These are phyloP conservation scores for Pestalotiopsis sp. DNA, from an alignment of 2,329 filamentous ascomycete species.

Conservation along the genomic window DNA sequence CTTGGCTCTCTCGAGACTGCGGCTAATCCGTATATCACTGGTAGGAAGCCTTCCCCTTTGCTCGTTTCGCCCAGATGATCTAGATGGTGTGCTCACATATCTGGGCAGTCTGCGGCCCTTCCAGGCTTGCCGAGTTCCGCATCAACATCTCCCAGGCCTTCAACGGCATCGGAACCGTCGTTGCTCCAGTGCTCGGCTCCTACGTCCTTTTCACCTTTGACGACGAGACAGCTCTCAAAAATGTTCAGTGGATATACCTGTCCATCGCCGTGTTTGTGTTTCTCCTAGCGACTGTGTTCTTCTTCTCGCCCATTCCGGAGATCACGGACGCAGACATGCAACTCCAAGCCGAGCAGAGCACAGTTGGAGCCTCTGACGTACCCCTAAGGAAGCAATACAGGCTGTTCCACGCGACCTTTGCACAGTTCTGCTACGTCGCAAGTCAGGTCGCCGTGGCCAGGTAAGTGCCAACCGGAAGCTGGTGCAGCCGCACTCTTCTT, in stretches of 20 bases:
- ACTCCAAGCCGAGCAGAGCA: slow-evolving; percentile 45
- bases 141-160: slow-evolving; percentile 62
- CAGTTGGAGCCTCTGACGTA: slow-evolving; percentile 44
- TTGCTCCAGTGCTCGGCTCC: slow-evolving; percentile 60
- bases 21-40: slow-evolving; percentile 49
- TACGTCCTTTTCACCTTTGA: slow-evolving; percentile 64
- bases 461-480: too few relatives aligned
- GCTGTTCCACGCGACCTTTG: slow-evolving; percentile 61
- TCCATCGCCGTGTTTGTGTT: slow-evolving; percentile 64
- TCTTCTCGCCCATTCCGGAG: slow-evolving; percentile 50
- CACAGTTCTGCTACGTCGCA: slow-evolving; percentile 67
- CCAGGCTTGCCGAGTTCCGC: slow-evolving; percentile 58
- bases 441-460: slow-evolving; percentile 55
- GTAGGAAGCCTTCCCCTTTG: not conserved
- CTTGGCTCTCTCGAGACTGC: slow-evolving; percentile 59
- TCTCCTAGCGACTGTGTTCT: slow-evolving; percentile 59
- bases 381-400: slow-evolving; percentile 61
- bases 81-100: slow-evolving; percentile 11
- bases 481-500: too few relatives aligned
- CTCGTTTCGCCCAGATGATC: too few relatives aligned
- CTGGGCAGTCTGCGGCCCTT: slow-evolving; percentile 58
- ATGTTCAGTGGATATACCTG: slow-evolving; percentile 67
- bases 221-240: slow-evolving; percentile 51
- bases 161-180: slow-evolving; percentile 59
- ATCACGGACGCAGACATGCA: slow-evolving; percentile 67